Evolutionary conservation across 2,329 filamentous ascomycete genomes (phyloP).

Genomic region (Aspergillus latus): DNA sequence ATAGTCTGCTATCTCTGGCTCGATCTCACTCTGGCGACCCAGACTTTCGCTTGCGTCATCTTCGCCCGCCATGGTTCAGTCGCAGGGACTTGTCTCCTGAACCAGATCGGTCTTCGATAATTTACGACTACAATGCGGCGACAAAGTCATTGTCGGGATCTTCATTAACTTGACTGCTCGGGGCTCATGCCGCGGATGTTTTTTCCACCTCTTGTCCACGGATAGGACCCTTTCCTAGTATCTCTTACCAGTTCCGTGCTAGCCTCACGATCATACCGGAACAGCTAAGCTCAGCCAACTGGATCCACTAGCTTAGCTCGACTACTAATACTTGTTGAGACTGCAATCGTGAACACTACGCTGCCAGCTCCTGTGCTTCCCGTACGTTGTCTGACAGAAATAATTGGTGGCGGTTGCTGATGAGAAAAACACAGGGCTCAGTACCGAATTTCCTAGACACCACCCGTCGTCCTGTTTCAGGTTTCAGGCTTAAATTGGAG

Average conservation of each 20-base stretch:
- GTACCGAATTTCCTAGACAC: neutral
- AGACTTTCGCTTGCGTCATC: conserved; percentile 1
- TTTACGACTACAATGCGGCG: neutral
- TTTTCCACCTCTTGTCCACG: neutral
- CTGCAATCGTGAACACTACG: neutral
- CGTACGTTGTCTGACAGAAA: neutral
- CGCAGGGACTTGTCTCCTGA: neutral
- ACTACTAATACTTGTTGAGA: neutral
- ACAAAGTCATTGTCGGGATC: neutral
- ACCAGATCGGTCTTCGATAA: neutral
- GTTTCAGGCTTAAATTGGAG: no score
- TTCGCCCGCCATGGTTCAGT: neutral
- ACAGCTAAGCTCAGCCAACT: conserved; percentile 1
- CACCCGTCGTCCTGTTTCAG: no score
- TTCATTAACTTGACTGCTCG: neutral
- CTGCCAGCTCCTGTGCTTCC: neutral
- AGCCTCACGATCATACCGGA: conserved; percentile 3
- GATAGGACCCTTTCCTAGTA: neutral
- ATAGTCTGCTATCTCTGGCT: neutral
- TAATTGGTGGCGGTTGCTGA: neutral
- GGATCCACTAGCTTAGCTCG: conserved; percentile 9
- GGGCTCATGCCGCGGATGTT: neutral
- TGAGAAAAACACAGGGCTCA: neutral
- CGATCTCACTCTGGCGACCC: neutral
- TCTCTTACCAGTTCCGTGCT: conserved; percentile 5